Percentiles rank a stretch among this genome's conserved stretches.
Conservation (phyloP, 805 yeast genomes). For the Monosporozyma servazzii region DNA sequence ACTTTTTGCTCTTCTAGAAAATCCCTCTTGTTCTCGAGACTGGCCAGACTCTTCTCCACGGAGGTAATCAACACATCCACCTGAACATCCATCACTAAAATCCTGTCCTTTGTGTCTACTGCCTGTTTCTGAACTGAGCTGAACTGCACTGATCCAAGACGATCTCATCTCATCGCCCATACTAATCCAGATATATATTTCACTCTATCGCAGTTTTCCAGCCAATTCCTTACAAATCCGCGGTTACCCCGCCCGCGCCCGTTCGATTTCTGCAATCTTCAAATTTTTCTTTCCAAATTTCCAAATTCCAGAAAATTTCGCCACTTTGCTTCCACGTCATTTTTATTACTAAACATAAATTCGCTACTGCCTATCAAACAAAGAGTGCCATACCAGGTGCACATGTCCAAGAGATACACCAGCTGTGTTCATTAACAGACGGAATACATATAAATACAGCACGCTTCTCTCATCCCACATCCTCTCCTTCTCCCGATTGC, state of each 20-base stretch:
- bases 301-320: neutral
- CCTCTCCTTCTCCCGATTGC: neutral
- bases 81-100: conserved; percentile 9
- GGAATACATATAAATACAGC: neutral
- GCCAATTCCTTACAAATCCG: neutral
- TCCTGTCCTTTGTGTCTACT: no score
- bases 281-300: neutral
- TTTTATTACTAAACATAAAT: neutral
- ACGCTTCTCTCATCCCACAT: neutral
- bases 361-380: no score
- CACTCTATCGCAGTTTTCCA: neutral
- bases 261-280: neutral
- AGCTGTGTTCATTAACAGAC: neutral
- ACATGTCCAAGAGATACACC: neutral
- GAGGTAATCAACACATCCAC: conserved; percentile 12
- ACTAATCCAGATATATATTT: neutral
- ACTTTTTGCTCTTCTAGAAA: conserved; percentile 23
- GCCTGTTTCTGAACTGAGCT: no score
- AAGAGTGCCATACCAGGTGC: no score
- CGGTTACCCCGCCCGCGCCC: neutral
- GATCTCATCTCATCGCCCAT: neutral
- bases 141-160: neutral
- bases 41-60: conserved; percentile 17
- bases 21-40: conserved; percentile 15
- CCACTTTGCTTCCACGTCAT: neutral